Conservation (phyloP, 768 basidiomycete genomes). For the Panus rudis region DNA sequence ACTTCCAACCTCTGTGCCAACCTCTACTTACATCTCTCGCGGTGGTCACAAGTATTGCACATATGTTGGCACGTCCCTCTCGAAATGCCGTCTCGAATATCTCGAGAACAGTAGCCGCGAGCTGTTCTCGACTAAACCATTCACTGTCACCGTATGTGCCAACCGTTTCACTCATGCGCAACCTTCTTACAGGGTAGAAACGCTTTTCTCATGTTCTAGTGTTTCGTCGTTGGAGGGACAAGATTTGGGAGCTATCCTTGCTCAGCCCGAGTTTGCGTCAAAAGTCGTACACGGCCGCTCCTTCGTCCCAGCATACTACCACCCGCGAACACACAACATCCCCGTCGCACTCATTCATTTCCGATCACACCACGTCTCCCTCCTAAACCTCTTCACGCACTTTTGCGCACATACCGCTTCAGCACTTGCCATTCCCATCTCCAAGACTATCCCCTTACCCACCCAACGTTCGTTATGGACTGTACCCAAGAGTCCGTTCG, state of each 20-base stretch:
- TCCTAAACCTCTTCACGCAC: slow-evolving; percentile 74
- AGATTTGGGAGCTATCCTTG: neutral
- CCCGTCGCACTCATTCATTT: slow-evolving; percentile 82
- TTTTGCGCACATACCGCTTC: slow-evolving; percentile 80
- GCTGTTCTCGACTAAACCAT: too few species aligned
- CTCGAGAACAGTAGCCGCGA: too few species aligned
- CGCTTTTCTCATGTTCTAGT: too few species aligned
- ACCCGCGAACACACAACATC: slow-evolving; percentile 56
- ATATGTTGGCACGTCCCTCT: too few species aligned
- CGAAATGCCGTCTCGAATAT: too few species aligned
- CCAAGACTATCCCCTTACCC: slow-evolving; percentile 58
- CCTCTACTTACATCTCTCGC: too few species aligned
- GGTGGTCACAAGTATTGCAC: too few species aligned
- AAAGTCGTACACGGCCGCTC: slow-evolving; percentile 58
- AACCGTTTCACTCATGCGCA: too few species aligned
- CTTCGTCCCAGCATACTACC: slow-evolving; percentile 44
- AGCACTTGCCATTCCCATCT: slow-evolving; percentile 76
- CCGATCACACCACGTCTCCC: slow-evolving; percentile 61
- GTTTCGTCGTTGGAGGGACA: neutral
- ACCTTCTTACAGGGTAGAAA: too few species aligned
- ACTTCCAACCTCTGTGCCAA: too few species aligned
- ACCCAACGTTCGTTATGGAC: slow-evolving; percentile 79
- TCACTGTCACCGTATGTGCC: too few species aligned
- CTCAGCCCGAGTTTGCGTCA: slow-evolving; percentile 40
- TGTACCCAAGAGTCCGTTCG: slow-evolving; percentile 79